These are phyloP conservation scores for Epichloe baconii DNA, from an alignment of 2,329 filamentous ascomycete species.

Conservation along the genomic window DNA sequence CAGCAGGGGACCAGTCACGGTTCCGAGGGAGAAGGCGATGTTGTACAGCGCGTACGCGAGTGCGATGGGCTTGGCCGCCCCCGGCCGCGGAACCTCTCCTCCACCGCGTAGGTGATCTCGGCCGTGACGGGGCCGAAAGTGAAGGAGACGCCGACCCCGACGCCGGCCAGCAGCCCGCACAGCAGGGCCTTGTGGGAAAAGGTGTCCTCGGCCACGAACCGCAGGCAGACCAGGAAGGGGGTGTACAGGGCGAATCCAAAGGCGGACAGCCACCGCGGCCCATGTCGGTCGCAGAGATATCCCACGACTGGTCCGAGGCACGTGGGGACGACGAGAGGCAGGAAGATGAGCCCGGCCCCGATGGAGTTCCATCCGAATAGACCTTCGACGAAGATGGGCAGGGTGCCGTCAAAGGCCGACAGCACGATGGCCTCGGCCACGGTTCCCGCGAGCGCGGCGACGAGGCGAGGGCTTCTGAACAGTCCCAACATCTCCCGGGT, in stretches of 20 bases:
- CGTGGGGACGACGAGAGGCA: constrained; percentile 19
- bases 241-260: constrained; percentile 20
- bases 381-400: constrained; percentile 18
- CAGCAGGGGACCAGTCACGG: constrained; percentile 20
- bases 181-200: constrained; percentile 19
- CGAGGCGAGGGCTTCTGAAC: constrained; percentile 18
- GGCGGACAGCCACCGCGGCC: constrained; percentile 21
- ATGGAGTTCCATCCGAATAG: constrained; percentile 21
- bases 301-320: constrained; percentile 20
- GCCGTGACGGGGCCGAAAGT: constrained; percentile 23
- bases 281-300: constrained; percentile 19
- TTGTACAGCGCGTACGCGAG: constrained; percentile 24
- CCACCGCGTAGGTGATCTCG: constrained; percentile 22
- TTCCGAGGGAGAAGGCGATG: constrained; percentile 21
- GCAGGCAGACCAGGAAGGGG: constrained; percentile 21
- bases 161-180: constrained; percentile 18
- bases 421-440: constrained; percentile 20
- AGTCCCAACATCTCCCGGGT: constrained; percentile 13
- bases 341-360: constrained; percentile 22
- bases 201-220: constrained; percentile 19
- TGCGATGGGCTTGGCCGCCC: constrained; percentile 15
- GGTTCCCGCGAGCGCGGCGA: constrained; percentile 21
- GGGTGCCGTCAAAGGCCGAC: constrained; percentile 21
- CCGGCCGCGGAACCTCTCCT: constrained; percentile 8
- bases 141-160: constrained; percentile 18